A percentile compares a stretch with the other conserved stretches of the same genome.
Evolutionary conservation across 2,329 filamentous ascomycete species (phyloP).

Genomic region (Ophiostoma perfectum): DNA sequence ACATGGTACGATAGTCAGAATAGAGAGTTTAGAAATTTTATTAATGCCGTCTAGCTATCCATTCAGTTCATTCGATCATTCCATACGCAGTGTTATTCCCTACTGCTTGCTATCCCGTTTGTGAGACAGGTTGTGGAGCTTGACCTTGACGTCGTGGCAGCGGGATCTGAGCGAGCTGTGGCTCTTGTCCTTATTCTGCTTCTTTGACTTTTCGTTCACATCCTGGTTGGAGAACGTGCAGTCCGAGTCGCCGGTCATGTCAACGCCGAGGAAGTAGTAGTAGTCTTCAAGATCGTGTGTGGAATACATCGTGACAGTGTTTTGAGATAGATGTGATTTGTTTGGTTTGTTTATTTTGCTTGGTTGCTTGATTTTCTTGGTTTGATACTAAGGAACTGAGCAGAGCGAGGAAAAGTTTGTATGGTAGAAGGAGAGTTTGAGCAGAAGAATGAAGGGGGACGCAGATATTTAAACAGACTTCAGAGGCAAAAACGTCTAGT

Average conservation of each 20-base stretch:
- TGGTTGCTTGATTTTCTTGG: background rate
- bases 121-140: background rate
- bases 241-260: background rate
- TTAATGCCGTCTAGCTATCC: too few relatives aligned
- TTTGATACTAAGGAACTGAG: too few relatives aligned
- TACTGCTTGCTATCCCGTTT: too few relatives aligned
- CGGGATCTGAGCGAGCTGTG: background rate
- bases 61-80: too few relatives aligned
- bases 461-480: too few relatives aligned
- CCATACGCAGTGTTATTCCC: too few relatives aligned
- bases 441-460: too few relatives aligned
- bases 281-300: background rate
- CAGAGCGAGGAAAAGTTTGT: too few relatives aligned
- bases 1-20: too few relatives aligned
- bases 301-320: background rate
- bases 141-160: background rate
- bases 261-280: background rate
- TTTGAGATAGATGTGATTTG: background rate
- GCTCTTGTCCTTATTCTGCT: background rate
- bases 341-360: background rate
- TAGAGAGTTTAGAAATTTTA: too few relatives aligned
- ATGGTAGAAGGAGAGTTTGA: too few relatives aligned
- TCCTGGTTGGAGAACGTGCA: background rate
- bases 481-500: too few relatives aligned
- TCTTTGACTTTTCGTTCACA: background rate